Evolutionary conservation across 179 eudicot genomes (phyloP), one percentile per base, ranked within the genome.

Genomic region (Vitellaria paradoxa): DNA sequence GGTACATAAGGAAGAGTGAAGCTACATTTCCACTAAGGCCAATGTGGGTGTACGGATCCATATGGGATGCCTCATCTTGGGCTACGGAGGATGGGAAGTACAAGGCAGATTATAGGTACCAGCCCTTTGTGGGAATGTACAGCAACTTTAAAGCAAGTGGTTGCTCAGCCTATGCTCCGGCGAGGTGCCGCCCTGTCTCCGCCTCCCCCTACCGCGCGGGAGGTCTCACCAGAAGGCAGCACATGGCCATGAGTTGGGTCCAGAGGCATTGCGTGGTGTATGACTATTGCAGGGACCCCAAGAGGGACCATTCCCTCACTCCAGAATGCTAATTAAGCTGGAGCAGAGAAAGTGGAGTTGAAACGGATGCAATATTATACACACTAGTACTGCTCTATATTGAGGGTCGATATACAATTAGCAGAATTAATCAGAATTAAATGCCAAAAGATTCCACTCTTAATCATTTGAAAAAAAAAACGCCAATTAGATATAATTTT

Each of bases 21-120:
- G 81, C 87, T 21, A 95, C 99, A 10, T 95, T 89, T 57, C 99
- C 99, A 30, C 24, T 82, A 74, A 88, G 97, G 81, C 99, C 99
- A 87, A 91, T 95, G 99, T 95, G 97, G 97, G 62, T 90, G 1
- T 95, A 95, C 82, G 99, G 99, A 11, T 95, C 99, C 26, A 95
- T 95, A 81, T 95, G 99, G 99, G 99, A 95, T 82, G 99, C 99
- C 47, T 95, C 99, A 15, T 91, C 97, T 15, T 95, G 99, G 99
- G 99, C 99, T 6, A 95, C 99, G 2, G 99, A 95, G 65, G 84
- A 95, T 76, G 99, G 99, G 0, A 95, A 88, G 81, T 95, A 95
- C 88, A 95, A 91, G 68, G 97, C 97, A 40, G 88, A 95, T 76
- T 95, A 95, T 65, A 78, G 78, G n/a, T 95, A 95, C 81, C 99